Conservation (phyloP, 2,329 filamentous ascomycete genomes). For the Diaporthe eres region DNA sequence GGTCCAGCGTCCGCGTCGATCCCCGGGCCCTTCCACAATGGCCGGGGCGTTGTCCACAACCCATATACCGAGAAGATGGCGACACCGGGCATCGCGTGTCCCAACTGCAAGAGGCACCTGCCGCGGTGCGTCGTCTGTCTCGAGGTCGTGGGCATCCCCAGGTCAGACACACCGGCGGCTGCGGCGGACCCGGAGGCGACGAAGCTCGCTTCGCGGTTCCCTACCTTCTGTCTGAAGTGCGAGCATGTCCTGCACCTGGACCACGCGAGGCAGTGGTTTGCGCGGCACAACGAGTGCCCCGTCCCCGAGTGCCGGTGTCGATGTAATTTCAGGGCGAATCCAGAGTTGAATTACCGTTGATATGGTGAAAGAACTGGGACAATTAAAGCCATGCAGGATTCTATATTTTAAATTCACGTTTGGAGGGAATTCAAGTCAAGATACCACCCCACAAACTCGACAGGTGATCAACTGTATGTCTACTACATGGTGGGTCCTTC, state of each 20-base stretch:
- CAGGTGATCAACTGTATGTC: neutral
- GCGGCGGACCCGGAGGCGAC: constrained; percentile 60
- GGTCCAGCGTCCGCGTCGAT: constrained; percentile 34
- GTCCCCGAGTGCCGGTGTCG: constrained; percentile 78
- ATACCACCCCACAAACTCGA: neutral
- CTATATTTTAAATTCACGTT: too few relatives aligned
- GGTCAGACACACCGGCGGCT: constrained; percentile 70
- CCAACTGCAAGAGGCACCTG: constrained; percentile 76
- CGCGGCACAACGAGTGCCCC: constrained; percentile 74
- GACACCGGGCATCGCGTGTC: constrained; percentile 74
- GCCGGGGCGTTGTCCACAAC: constrained; percentile 59
- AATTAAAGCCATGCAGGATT: too few relatives aligned
- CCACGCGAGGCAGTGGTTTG: constrained; percentile 77
- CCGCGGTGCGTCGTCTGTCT: constrained; percentile 78
- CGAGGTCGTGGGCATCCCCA: constrained; percentile 75
- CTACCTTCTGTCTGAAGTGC: constrained; percentile 78
- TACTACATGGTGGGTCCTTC: too few relatives aligned
- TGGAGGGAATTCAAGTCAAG: neutral
- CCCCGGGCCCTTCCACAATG: constrained; percentile 45
- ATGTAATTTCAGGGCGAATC: constrained; percentile 73
- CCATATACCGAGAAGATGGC: constrained; percentile 68
- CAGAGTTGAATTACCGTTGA: constrained; percentile 68
- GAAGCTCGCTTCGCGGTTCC: constrained; percentile 69
- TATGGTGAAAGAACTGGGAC: neutral
- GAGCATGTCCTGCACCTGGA: constrained; percentile 78